Conservation (phyloP, 1,284 basidiomycete species). For the Fomitopsis schrenkii region DNA sequence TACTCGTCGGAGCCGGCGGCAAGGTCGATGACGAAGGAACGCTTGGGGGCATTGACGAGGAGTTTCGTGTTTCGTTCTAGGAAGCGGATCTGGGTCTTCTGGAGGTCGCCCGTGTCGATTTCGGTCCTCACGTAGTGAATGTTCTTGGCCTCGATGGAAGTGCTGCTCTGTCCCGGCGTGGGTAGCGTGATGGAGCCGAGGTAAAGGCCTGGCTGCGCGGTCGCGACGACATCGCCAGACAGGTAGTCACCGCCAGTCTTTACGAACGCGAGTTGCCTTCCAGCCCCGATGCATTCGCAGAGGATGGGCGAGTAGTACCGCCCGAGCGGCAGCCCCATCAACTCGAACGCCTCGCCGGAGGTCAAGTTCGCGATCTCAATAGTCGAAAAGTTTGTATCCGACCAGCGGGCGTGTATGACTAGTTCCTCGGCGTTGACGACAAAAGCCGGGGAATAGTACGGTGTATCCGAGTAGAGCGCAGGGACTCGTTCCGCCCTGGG, state of each 20-base stretch:
- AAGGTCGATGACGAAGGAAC: conserved; percentile 54
- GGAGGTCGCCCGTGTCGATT: conserved; percentile 14
- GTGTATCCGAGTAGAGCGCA: conserved; percentile 36
- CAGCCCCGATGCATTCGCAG: conserved; percentile 37
- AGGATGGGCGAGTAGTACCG: conserved; percentile 59
- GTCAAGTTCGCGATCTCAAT: conserved; percentile 60
- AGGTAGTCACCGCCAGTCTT: conserved; percentile 55
- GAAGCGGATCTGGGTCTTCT: conserved; percentile 43
- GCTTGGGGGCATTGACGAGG: conserved; percentile 51
- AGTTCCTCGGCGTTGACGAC: conserved; percentile 42
- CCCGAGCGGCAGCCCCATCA: conserved; percentile 56
- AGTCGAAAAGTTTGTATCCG: conserved; percentile 54
- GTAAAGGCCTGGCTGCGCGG: conserved; percentile 58
- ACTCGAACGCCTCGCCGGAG: conserved; percentile 39
- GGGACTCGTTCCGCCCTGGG: conserved; percentile 38
- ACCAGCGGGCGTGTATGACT: conserved; percentile 66
- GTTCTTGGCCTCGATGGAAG: conserved; percentile 18
- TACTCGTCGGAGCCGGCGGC: conserved; percentile 37
- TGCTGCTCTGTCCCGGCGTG: conserved; percentile 25
- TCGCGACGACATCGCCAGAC: conserved; percentile 62
- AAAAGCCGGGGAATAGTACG: conserved; percentile 70
- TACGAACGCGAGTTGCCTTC: conserved; percentile 57
- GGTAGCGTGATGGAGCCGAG: conserved; percentile 55
- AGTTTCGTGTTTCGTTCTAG: conserved; percentile 46
- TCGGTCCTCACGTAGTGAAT: conserved; percentile 21